Base-by-base conservation (phyloP, 139 green algal species). In the Micractinium conductrix region DNA sequence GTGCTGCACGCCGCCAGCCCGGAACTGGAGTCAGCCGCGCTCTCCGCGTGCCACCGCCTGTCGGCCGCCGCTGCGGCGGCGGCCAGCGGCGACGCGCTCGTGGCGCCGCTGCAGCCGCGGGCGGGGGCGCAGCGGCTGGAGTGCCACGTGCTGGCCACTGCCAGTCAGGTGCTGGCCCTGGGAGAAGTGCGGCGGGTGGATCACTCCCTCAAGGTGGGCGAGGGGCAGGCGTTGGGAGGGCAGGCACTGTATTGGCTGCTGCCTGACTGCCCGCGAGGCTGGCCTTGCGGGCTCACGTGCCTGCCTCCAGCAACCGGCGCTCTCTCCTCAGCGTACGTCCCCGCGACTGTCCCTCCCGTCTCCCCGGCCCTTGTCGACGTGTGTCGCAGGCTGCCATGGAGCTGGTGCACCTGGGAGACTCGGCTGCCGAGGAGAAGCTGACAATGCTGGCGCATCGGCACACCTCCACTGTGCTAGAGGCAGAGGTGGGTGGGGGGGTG, bases 101-200 rank as follows among this genome's bases (percentile, higher is more conserved):
- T n/a, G n/a, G n/a, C 35, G 48, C 9, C 45, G 35, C 33, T 35
- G 40, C 30, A 30, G 26, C 30, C n/a, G n/a, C n/a, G n/a, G n/a
- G n/a, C n/a, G n/a, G n/a, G n/a, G n/a, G n/a, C n/a, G n/a, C n/a
- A 48, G 17, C 74, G n/a, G n/a, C 80, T 80, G 63, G 62, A 84
- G 42, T 89, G 86, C 53, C 80, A 89, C 38, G 73, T 89, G 71
- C 79, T 89, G 69, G 80, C 86, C 35, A 87, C 70, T 2, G 62
- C 40, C 19, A 78, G 45, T 17, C 86, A 89, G 73, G 70, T 84
- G 68, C 58, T 55, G 43, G 80, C 86, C 44, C 81, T 74, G 55
- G 42, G 78, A 9, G 80, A 89, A 35, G 80, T 83, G 42, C 78
- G 53, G 38, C 62, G 62, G 68, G 80, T 74, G 60, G 86, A 89